Base-by-base conservation (phyloP, 805 yeast species). In the Lachancea dasiensis region DNA sequence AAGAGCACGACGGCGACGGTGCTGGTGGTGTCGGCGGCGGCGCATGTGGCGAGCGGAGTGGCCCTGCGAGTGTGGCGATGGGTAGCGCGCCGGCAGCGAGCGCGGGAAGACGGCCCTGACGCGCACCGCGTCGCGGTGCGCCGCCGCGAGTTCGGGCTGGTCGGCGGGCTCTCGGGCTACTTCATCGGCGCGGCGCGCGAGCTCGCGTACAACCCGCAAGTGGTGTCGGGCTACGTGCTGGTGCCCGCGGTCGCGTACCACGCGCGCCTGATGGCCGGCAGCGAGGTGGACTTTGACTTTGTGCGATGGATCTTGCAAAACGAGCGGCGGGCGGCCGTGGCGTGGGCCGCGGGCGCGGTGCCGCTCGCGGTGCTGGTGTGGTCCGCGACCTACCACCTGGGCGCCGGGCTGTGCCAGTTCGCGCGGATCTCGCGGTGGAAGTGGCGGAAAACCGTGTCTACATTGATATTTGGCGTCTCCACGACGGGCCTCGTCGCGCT, bases 81-180 rank as follows among this genome's bases (percentile, higher is more conserved):
- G 9, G 39, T 39, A 27, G 20, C 34, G 8, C 31, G 34, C 24
- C 38, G 35, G 24, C 20, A 21, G 11, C 10, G 11, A 10, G 40
- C 32, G 14, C 36, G 19, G 31, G 39, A 39, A 28, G 31, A 39
- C 23, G 36, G 44, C 8, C 17, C 36, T 25, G 34, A 24, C 13
- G 34, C 44, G n/a, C 31, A 38, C 9, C 47, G 43, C 20, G 44
- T 42, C 9, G 23, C 40, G 8, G 50, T 46, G 30, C 41, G 45
- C 6, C 58, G 51, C 36, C 41, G 48, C 11, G 23, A 31, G 15
- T 50, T 51, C 13, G 56, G 56, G 3, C 40, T 51, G 13, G 43
- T 44, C 2, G 58, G 58, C 3, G 56, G 56, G 9, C 40, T 53
- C 14, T 43, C 49, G 9, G 58, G 58, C 1, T 51, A 50, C 27